Evolutionary conservation across 1,284 basidiomycete genomes (phyloP).

Genomic region (Leccinum glutinopallens): DNA sequence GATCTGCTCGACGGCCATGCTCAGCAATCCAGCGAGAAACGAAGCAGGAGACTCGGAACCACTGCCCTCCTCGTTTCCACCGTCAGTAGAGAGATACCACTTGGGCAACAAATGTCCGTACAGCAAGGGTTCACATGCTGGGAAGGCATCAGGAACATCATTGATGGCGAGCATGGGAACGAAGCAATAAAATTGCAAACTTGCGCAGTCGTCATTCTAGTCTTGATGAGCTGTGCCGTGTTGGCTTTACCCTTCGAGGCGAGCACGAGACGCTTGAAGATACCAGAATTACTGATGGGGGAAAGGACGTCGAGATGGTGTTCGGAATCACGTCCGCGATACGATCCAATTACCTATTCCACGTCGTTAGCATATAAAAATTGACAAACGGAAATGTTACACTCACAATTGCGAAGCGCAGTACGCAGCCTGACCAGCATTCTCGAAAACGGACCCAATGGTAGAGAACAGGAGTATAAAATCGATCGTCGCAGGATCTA

Average conservation of each 20-base stretch:
- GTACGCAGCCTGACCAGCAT: constrained; percentile 38
- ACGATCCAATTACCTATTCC: constrained; percentile 31
- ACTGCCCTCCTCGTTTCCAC: constrained; percentile 5
- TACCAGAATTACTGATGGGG: constrained; percentile 36
- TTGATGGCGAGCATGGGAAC: constrained; percentile 33
- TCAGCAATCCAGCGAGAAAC: too few relatives aligned
- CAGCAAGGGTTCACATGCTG: constrained; percentile 28
- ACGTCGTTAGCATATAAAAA: constrained; percentile 7
- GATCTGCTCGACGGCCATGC: too few relatives aligned
- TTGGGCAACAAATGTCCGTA: constrained; percentile 30
- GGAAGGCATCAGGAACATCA: constrained; percentile 30
- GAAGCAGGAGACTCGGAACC: too few relatives aligned
- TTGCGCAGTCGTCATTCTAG: constrained; percentile 35
- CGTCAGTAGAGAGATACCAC: constrained; percentile 23
- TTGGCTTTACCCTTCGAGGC: constrained; percentile 33
- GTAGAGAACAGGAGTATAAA: constrained; percentile 38
- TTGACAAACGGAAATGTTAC: too few relatives aligned
- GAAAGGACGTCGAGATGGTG: constrained; percentile 37
- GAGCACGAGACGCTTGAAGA: constrained; percentile 35
- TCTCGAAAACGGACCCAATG: constrained; percentile 36
- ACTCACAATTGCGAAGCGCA: constrained; percentile 33
- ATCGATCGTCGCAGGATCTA: constrained; percentile 32
- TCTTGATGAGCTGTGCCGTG: constrained; percentile 33
- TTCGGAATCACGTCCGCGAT: constrained; percentile 34
- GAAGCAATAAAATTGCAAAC: constrained; percentile 38